phyloP scores from a whole-genome alignment of 2,329 filamentous ascomycete species.

The Ophiobolus disseminans region DNA sequence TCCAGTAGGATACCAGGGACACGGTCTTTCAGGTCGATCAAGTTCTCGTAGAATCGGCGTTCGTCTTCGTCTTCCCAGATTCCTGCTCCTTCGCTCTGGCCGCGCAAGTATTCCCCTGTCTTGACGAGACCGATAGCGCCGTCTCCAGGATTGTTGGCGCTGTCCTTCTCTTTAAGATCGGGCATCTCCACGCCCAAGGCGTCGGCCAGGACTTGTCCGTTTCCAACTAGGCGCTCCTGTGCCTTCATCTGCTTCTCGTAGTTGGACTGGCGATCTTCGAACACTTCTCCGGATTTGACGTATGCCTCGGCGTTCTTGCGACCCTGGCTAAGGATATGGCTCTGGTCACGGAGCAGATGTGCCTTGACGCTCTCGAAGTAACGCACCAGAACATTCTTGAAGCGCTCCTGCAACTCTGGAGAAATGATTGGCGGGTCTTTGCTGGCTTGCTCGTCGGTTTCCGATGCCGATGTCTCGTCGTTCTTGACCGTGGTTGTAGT shows the following conservation, averaged over 20 bases:
- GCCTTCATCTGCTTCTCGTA: conserved; percentile 93
- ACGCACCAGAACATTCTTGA: conserved; percentile 81
- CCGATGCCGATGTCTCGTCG: conserved; percentile 59
- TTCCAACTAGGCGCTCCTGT: conserved; percentile 87
- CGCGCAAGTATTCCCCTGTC: conserved; percentile 88
- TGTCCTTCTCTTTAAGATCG: conserved; percentile 83
- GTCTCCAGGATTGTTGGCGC: conserved; percentile 68
- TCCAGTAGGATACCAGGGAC: conserved; percentile 93
- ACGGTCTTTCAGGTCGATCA: conserved; percentile 93
- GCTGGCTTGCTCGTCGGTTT: conserved; percentile 58
- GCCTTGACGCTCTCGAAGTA: conserved; percentile 94
- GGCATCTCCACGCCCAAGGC: conserved; percentile 91
- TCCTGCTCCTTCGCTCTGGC: conserved; percentile 86
- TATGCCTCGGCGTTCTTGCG: conserved; percentile 97
- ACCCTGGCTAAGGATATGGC: conserved; percentile 82
- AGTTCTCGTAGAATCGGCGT: conserved; percentile 95
- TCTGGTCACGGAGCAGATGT: conserved; percentile 90
- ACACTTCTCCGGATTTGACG: conserved; percentile 97
- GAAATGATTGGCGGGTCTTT: conserved; percentile 78
- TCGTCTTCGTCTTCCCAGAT: conserved; percentile 99
- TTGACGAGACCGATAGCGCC: conserved; percentile 92
- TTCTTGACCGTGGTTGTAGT: conserved; percentile 64
- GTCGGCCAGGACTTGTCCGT: conserved; percentile 90
- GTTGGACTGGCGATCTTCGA: conserved; percentile 94
- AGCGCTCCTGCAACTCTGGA: conserved; percentile 81